Evolutionary conservation across 2,329 filamentous ascomycete species (phyloP).

Genomic region (Aquanectria penicillioides): DNA sequence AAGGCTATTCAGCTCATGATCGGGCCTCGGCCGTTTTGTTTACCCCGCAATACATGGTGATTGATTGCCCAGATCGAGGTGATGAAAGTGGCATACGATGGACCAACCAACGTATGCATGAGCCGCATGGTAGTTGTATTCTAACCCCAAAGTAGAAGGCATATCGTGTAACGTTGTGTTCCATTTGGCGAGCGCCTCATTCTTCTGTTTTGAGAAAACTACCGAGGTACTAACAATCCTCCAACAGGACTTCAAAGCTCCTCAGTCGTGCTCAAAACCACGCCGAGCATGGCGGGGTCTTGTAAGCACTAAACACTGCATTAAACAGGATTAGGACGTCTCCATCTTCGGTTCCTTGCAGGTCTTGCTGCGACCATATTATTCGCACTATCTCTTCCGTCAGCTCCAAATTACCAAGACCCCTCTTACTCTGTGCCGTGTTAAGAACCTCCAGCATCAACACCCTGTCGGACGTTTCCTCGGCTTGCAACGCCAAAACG

Average conservation of each 20-base stretch:
- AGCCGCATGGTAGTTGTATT: not conserved
- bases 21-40: conserved; percentile 1
- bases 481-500: conserved; percentile 1
- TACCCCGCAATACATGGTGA: conserved; percentile 12
- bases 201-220: not conserved
- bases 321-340: too few relatives aligned
- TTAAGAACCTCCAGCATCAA: conserved; percentile 1
- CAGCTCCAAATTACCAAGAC: not conserved
- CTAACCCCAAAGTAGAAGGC: conserved; percentile 3
- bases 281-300: conserved; percentile 10
- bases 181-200: not conserved
- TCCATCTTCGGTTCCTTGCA: not conserved
- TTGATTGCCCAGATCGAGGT: not conserved
- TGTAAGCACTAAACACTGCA: not conserved
- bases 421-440: not conserved
- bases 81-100: not conserved
- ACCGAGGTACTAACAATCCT: conserved; percentile 6
- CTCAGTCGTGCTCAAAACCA: too few relatives aligned
- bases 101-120: not conserved
- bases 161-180: not conserved
- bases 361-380: conserved; percentile 8
- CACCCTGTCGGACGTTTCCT: conserved; percentile 1
- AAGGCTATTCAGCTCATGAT: not conserved
- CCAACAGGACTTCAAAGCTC: too few relatives aligned
- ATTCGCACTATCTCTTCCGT: conserved; percentile 8